Conservation (phyloP, 805 yeast genomes). For the Saturnispora silvae region DNA sequence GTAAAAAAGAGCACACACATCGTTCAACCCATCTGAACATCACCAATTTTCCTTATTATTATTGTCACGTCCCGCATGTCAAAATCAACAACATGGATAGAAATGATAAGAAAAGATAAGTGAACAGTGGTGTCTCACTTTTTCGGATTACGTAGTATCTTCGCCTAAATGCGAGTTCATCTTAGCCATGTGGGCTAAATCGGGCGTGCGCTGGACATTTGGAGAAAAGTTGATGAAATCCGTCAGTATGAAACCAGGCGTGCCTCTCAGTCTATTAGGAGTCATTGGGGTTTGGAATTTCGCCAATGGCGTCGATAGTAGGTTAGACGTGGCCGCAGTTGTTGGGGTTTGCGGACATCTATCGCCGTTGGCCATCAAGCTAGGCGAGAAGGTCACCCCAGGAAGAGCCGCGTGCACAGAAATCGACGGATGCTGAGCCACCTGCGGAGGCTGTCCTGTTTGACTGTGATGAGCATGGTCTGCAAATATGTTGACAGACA, state of each 20-base stretch:
- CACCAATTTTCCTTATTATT: too few relatives aligned
- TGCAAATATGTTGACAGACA: neutral
- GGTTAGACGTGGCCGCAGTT: slow-evolving; percentile 8
- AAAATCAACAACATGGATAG: too few relatives aligned
- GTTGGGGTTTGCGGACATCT: slow-evolving; percentile 12
- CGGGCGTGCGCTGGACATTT: slow-evolving; percentile 39
- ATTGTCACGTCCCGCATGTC: too few relatives aligned
- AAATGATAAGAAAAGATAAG: too few relatives aligned
- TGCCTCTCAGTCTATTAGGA: slow-evolving; percentile 27
- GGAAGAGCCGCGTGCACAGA: too few relatives aligned
- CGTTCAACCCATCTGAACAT: too few relatives aligned
- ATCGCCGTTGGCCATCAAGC: slow-evolving; percentile 8
- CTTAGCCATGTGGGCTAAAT: too few relatives aligned
- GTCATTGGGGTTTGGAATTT: slow-evolving; percentile 25
- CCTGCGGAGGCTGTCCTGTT: too few relatives aligned
- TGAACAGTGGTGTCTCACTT: neutral
- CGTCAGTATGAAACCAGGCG: slow-evolving; percentile 70
- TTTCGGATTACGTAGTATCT: too few relatives aligned
- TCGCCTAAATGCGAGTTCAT: too few relatives aligned
- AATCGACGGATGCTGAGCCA: too few relatives aligned
- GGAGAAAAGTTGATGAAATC: slow-evolving; percentile 80
- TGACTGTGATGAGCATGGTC: neutral
- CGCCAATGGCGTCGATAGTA: slow-evolving; percentile 15
- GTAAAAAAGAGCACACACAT: too few relatives aligned
- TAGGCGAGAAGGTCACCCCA: slow-evolving; percentile 17